Percentiles rank a stretch among this genome's conserved stretches.
These are phyloP conservation scores for Hymenoscyphus fraxineus DNA, from an alignment of 2,329 filamentous ascomycete species.

Conservation along the genomic window DNA sequence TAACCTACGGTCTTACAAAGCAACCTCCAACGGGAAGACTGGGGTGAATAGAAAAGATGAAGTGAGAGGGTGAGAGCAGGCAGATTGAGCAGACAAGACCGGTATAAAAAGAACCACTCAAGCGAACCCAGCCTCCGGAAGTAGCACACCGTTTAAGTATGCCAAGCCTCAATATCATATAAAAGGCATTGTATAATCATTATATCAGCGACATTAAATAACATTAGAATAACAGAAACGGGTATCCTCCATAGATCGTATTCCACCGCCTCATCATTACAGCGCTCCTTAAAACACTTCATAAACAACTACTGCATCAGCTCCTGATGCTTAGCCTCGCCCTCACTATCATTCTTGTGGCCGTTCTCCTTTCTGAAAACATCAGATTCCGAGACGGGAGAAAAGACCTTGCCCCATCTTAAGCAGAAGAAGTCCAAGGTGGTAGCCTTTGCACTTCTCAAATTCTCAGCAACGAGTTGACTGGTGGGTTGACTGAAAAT, in stretches of 20 bases:
- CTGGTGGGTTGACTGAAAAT: slow-evolving; percentile 61
- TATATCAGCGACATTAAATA: not conserved
- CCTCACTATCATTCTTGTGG: slow-evolving; percentile 22
- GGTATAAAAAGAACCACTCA: too few relatives aligned
- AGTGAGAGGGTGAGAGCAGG: too few relatives aligned
- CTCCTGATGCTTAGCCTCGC: slow-evolving; percentile 21
- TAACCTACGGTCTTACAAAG: too few relatives aligned
- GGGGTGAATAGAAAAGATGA: too few relatives aligned
- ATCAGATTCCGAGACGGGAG: slow-evolving; percentile 29
- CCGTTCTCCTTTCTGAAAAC: slow-evolving; percentile 30
- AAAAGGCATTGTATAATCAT: not conserved
- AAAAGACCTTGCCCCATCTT: slow-evolving; percentile 32
- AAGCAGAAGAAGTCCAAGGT: slow-evolving; percentile 26
- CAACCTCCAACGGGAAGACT: too few relatives aligned
- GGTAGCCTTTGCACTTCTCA: slow-evolving; percentile 35
- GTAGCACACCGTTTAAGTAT: too few relatives aligned
- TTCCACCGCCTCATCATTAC: not conserved
- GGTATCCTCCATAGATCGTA: not conserved
- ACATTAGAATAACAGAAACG: not conserved
- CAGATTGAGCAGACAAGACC: too few relatives aligned
- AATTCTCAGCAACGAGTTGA: slow-evolving; percentile 59
- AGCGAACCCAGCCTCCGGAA: too few relatives aligned
- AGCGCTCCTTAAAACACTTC: not conserved
- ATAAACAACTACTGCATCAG: slow-evolving; percentile 9
- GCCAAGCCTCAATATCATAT: too few relatives aligned